Percentiles rank a stretch among this genome's conserved stretches.
Conservation (phyloP, 2,329 filamentous ascomycete genomes). For the Aspergillus arachidicola region DNA sequence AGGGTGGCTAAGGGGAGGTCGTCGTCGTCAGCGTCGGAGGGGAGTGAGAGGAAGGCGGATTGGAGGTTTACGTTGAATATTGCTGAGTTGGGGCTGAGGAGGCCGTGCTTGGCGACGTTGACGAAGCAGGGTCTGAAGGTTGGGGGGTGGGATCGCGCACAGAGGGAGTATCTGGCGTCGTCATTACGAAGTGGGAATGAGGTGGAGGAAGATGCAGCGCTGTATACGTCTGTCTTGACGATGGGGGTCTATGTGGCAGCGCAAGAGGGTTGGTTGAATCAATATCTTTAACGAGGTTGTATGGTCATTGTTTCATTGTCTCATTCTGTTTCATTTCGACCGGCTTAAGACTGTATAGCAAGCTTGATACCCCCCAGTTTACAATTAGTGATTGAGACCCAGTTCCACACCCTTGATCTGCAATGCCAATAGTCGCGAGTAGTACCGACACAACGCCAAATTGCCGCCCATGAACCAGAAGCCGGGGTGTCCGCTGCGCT, state of each 20-base stretch:
- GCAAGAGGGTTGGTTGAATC: conserved; percentile 30
- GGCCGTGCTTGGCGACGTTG: conserved; percentile 20
- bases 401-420: conserved; percentile 52
- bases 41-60: conserved; percentile 1
- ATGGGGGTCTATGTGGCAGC: conserved; percentile 33
- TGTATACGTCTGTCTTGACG: conserved; percentile 35
- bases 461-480: conserved; percentile 72
- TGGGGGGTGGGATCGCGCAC: conserved; percentile 27
- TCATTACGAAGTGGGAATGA: conserved; percentile 4
- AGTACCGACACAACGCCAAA: conserved; percentile 64
- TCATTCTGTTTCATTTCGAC: conserved; percentile 5
- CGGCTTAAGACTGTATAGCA: background rate
- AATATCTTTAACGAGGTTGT: background rate
- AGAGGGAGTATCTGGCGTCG: conserved; percentile 25
- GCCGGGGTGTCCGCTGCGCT: conserved; percentile 62
- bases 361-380: background rate
- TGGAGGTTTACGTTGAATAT: conserved; percentile 17
- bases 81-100: conserved; percentile 6
- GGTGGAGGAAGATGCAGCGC: conserved; percentile 20
- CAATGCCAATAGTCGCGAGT: conserved; percentile 55
- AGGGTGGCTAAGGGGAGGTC: background rate
- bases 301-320: background rate
- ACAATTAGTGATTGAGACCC: conserved; percentile 16
- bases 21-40: conserved; percentile 3
- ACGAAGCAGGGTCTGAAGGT: conserved; percentile 27